phyloP scores from a whole-genome alignment of 495 filamentous ascomycete species.

The Penicillium antarcticum region DNA sequence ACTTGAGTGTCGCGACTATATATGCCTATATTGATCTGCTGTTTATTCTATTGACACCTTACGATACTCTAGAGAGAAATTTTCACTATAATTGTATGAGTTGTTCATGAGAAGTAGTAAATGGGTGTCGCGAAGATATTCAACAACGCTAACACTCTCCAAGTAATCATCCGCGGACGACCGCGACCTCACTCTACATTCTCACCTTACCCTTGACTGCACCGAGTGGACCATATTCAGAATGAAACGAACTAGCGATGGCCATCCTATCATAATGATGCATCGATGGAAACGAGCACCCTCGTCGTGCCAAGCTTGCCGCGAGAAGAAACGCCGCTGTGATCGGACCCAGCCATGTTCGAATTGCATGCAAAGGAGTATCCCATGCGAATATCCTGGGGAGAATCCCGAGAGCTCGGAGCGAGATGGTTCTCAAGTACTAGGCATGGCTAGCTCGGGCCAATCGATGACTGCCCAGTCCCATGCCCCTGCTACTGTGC shows the following conservation, averaged over 20 bases:
- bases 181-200: neutral
- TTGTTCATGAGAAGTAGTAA: too few relatives aligned
- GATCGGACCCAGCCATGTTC: slow-evolving; percentile 28
- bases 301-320: slow-evolving; percentile 22
- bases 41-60: neutral
- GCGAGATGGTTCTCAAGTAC: neutral
- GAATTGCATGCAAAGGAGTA: slow-evolving; percentile 22
- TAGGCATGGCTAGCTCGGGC: neutral
- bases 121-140: neutral
- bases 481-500: neutral
- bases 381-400: slow-evolving; percentile 16
- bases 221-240: neutral
- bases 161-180: slow-evolving; percentile 9
- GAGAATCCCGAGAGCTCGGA: neutral
- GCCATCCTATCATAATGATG: slow-evolving; percentile 8
- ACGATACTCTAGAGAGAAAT: neutral
- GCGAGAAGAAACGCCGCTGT: slow-evolving; percentile 26
- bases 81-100: too few relatives aligned
- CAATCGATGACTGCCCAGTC: neutral
- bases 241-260: slow-evolving; percentile 20
- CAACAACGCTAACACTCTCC: neutral
- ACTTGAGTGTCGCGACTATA: neutral
- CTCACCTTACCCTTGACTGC: neutral
- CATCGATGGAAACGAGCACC: slow-evolving; percentile 17
- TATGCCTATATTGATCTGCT: too few relatives aligned